Conservation (phyloP, 2,329 filamentous ascomycete genomes). For the Cladosporium velox region DNA sequence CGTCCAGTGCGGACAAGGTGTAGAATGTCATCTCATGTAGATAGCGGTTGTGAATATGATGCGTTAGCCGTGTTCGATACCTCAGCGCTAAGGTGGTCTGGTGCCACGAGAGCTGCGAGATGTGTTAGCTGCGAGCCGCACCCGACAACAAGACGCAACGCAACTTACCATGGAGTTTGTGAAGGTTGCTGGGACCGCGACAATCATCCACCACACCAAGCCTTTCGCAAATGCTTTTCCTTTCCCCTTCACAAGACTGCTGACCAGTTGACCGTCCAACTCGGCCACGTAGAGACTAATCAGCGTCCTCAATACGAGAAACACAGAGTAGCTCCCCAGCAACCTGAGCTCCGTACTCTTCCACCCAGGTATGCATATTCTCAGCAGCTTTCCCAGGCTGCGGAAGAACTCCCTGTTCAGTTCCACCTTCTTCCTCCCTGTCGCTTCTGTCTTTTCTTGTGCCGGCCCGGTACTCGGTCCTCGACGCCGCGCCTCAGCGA, state of each 20-base stretch:
- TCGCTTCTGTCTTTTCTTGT: conserved; percentile 41
- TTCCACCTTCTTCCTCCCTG: conserved; percentile 75
- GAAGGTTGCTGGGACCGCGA: conserved; percentile 93
- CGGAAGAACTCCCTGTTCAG: conserved; percentile 85
- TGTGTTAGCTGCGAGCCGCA: background rate
- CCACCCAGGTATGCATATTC: conserved; percentile 89
- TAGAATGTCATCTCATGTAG: conserved; percentile 98
- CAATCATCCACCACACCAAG: conserved; percentile 97
- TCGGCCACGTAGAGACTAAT: conserved; percentile 96
- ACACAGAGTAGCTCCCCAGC: conserved; percentile 87
- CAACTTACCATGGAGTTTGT: conserved; percentile 91
- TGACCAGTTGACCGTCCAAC: conserved; percentile 90
- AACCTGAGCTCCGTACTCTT: conserved; percentile 83
- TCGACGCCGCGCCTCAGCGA: conserved; percentile 57
- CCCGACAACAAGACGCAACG: background rate
- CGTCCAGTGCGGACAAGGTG: conserved; percentile 89
- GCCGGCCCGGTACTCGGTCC: conserved; percentile 42
- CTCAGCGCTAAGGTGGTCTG: conserved; percentile 92
- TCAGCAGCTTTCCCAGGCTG: conserved; percentile 73
- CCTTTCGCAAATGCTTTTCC: conserved; percentile 86
- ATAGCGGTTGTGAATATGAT: conserved; percentile 92
- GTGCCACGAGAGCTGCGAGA: conserved; percentile 81
- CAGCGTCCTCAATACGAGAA: conserved; percentile 84
- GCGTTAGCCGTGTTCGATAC: conserved; percentile 91
- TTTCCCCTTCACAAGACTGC: conserved; percentile 85